A percentile compares a stretch with the other conserved stretches of the same genome.
These are phyloP conservation scores for Prunus mira DNA, from an alignment of 306 rosid genomes.

Conservation along the genomic window DNA sequence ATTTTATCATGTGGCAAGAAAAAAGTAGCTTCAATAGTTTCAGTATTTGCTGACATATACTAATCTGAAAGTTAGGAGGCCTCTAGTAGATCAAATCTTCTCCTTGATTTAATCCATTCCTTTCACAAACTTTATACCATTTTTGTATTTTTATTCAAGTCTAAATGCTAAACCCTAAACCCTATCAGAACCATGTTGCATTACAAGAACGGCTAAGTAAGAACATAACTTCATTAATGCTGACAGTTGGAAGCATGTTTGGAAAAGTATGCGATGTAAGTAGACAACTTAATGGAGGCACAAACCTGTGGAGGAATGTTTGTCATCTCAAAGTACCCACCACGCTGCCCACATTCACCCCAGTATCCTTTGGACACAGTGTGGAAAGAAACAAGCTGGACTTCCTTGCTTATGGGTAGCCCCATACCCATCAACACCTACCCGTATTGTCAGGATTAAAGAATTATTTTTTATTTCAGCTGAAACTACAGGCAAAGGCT, in stretches of 20 bases:
- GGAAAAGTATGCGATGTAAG: conserved; percentile 6
- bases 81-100: not conserved
- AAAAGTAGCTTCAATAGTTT: not conserved
- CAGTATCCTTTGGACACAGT: conserved; percentile 92
- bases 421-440: conserved; percentile 89
- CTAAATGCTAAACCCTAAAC: conserved; percentile 3
- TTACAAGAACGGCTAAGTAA: no score
- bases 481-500: conserved; percentile 16
- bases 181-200: no score
- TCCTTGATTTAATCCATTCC: not conserved
- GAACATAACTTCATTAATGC: no score
- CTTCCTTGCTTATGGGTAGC: conserved; percentile 78
- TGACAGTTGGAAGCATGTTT: no score
- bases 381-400: conserved; percentile 91
- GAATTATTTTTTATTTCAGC: conserved; percentile 8
- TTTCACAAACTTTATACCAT: conserved; percentile 8
- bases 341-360: conserved; percentile 99
- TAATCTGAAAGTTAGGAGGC: not conserved
- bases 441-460: conserved; percentile 9
- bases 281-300: conserved; percentile 17
- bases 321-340: conserved; percentile 99
- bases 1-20: not conserved
- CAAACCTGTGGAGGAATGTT: conserved; percentile 91
- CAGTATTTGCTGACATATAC: not conserved
- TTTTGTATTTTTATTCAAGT: not conserved